phyloP scores from a whole-genome alignment of 352 stramenopile genomes.

The Globisporangium emineosum region DNA sequence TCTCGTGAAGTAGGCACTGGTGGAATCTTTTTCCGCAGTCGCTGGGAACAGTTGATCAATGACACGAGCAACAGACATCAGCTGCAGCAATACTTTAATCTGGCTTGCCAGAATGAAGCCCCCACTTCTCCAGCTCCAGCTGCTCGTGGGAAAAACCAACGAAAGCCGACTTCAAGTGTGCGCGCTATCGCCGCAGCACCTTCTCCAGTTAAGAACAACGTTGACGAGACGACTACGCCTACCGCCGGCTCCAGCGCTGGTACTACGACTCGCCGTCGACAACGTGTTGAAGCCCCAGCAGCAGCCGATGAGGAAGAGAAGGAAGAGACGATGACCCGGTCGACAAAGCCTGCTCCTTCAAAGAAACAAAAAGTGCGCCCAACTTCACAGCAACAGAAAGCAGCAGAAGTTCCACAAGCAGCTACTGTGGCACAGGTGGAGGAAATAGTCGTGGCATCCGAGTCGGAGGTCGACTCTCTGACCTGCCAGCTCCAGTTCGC shows the following conservation, averaged over 20 bases:
- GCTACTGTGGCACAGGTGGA: not conserved
- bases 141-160: not conserved
- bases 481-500: constrained; percentile 34
- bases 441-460: constrained; percentile 19
- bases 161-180: not conserved
- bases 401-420: not conserved
- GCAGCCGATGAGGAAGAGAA: constrained; percentile 3
- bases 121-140: not conserved
- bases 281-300: not conserved
- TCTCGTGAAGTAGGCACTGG: not conserved
- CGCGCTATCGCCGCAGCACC: not conserved
- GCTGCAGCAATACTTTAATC: constrained; percentile 15
- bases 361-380: constrained; percentile 13
- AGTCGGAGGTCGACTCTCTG: constrained; percentile 26
- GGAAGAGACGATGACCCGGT: not conserved
- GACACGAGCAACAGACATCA: not conserved
- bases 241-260: not conserved
- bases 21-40: constrained; percentile 12
- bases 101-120: not conserved
- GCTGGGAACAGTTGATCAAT: constrained; percentile 14
- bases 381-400: too few species aligned
- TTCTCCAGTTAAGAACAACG: not conserved
- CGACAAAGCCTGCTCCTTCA: not conserved
- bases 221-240: not conserved
- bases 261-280: not conserved